Base-by-base conservation (phyloP, 208 protist genomes). In the Leishmania braziliensis region DNA sequence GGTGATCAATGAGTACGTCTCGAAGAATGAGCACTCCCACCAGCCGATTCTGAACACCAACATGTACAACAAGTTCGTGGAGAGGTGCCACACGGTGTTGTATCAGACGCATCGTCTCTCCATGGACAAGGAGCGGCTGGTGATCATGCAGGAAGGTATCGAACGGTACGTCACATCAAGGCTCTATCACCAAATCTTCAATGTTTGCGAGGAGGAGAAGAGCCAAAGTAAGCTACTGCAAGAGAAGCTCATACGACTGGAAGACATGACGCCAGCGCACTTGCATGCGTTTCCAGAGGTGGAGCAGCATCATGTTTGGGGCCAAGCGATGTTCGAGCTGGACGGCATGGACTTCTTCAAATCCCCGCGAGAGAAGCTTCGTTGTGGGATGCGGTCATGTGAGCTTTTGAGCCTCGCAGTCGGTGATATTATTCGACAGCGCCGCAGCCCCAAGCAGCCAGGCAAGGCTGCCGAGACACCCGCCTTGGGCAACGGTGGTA, bases 321-420 rank as follows among this genome's bases (percentile, higher is more conserved):
- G 85, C 4, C 89, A 92, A 78, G 91, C 91, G 33, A 95, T 97
- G 91, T 91, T 94, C 60, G 94, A 95, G 71, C 75, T 96, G 33
- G 91, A 97, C 54, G 94, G 83, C n/a, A 97, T 97, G 92, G 91
- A 95, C 75, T 91, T 94, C 75, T 97, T 97, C 79, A 90, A 91
- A 58, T 92, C 94, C 2, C 94, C 94, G 10, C 82, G 90, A 29
- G 91, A 96, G 43, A 97, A 97, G 77, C 83, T 97, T 36, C 85
- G 87, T 12, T 95, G 94, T 66, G 84, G 83, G 1, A 89, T 97
- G 85, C 90, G 92, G 10, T 84, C 92, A 60, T 93, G 86, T 74
- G 84, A 90, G 60, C 51, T 93, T 63, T 80, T 97, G 18, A 86
- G 88, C 68, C 80, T 90, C 26, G 83, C 85, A 5, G 71, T 96